These are phyloP conservation scores for Pseudocercospora eumusae DNA, from an alignment of 2,329 filamentous ascomycete genomes.

Conservation along the genomic window DNA sequence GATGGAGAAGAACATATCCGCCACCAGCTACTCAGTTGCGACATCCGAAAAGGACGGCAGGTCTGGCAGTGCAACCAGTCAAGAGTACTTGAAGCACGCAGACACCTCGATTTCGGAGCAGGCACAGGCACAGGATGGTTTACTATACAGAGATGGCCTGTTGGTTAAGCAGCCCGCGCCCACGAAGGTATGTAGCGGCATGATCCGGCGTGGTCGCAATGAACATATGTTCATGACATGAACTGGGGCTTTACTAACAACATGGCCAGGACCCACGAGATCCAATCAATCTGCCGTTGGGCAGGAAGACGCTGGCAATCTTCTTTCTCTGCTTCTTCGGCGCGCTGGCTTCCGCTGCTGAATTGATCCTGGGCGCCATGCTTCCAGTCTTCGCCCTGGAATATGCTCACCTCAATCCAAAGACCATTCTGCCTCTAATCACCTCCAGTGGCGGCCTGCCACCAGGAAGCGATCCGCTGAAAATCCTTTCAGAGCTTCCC, in stretches of 20 bases:
- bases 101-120: conserved; percentile 16
- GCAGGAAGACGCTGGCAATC: conserved; percentile 24
- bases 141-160: conserved; percentile 18
- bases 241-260: neutral
- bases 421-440: conserved; percentile 17
- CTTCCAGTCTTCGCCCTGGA: conserved; percentile 37
- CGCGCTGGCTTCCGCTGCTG: conserved; percentile 36
- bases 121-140: conserved; percentile 16
- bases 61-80: conserved; percentile 10
- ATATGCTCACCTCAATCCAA: conserved; percentile 31
- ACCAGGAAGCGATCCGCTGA: conserved; percentile 28
- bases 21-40: neutral
- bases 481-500: conserved; percentile 25
- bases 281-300: conserved; percentile 24
- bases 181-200: conserved; percentile 15
- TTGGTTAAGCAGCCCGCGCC: conserved; percentile 23
- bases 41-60: conserved; percentile 2
- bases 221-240: neutral
- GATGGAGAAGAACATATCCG: conserved; percentile 2
- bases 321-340: conserved; percentile 29
- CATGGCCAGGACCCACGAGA: conserved; percentile 23
- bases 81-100: conserved; percentile 17
- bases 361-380: conserved; percentile 37
- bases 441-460: conserved; percentile 22
- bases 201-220: neutral